Conservation (phyloP, 164 flowering plant species). For the Taxillus chinensis region DNA sequence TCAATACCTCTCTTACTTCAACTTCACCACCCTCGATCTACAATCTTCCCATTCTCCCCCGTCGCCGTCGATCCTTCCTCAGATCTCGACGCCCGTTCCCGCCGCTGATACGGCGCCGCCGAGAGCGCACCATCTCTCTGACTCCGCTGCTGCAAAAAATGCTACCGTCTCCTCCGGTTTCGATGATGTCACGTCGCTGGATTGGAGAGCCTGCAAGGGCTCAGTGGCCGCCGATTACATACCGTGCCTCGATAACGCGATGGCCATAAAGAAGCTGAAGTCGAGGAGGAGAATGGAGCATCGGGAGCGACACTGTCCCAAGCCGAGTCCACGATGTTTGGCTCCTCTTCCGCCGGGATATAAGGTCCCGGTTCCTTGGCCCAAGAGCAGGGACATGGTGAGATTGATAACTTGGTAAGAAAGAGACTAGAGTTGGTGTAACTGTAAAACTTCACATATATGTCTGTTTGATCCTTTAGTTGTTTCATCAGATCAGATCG, state of each 20-base stretch:
- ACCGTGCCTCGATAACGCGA: constrained; percentile 78
- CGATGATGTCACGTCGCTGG: constrained; percentile 8
- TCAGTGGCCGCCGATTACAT: constrained; percentile 58
- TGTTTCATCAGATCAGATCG: too few relatives aligned
- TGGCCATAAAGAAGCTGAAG: constrained; percentile 57
- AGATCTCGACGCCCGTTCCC: constrained; percentile 1
- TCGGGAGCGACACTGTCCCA: constrained; percentile 82
- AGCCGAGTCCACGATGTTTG: constrained; percentile 51
- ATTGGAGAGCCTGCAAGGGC: constrained; percentile 50
- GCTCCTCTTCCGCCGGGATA: constrained; percentile 74
- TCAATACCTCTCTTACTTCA: constrained; percentile 16
- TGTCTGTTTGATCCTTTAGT: too few relatives aligned
- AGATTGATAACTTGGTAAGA: constrained; percentile 68
- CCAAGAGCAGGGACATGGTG: constrained; percentile 95
- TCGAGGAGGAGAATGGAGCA: constrained; percentile 81
- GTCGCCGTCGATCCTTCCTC: background rate
- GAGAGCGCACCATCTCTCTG: constrained; percentile 4
- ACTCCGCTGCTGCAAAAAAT: background rate
- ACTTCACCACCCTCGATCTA: constrained; percentile 1
- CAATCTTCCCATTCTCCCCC: constrained; percentile 4
- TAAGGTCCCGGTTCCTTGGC: constrained; percentile 72
- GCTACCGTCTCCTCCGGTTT: background rate
- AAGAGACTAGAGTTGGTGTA: constrained; percentile 2
- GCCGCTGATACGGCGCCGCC: constrained; percentile 2
- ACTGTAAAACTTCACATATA: background rate